Percentiles rank a stretch among this genome's conserved stretches.
Conservation (phyloP, 129 eudicot species). For the Helianthus tuberosus region DNA sequence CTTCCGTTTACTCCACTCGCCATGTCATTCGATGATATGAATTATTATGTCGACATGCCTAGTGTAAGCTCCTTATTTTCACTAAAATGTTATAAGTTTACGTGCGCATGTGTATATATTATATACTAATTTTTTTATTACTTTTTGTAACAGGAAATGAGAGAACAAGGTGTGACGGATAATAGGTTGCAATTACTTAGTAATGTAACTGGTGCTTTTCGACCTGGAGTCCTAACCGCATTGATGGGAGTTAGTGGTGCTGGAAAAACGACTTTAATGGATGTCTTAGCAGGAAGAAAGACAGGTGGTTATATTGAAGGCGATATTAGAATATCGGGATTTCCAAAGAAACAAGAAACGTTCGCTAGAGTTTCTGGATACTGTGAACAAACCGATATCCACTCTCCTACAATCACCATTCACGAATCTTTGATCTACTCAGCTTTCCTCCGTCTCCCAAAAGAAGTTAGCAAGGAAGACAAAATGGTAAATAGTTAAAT, state of each 20-base stretch:
- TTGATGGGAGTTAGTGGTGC: constrained; percentile 72
- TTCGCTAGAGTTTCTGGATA: constrained; percentile 57
- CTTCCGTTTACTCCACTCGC: constrained; percentile 61
- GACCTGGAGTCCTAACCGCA: constrained; percentile 65
- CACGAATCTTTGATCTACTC: constrained; percentile 54
- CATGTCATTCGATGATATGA: constrained; percentile 54
- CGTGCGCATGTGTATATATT: too few relatives aligned
- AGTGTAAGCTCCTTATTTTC: constrained; percentile 36
- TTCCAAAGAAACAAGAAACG: constrained; percentile 48
- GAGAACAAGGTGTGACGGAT: constrained; percentile 38
- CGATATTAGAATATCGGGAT: constrained; percentile 51
- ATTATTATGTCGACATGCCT: constrained; percentile 62
- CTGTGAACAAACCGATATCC: constrained; percentile 61
- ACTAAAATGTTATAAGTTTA: neutral
- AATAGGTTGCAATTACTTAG: constrained; percentile 43
- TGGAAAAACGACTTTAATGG: constrained; percentile 64
- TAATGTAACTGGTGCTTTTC: constrained; percentile 54
- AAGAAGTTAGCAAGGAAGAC: constrained; percentile 34
- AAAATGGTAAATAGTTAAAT: constrained; percentile 40
- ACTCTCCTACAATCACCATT: constrained; percentile 51
- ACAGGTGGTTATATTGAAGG: constrained; percentile 55
- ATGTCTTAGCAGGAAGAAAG: constrained; percentile 64
- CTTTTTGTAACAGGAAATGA: constrained; percentile 43
- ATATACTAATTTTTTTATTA: neutral
- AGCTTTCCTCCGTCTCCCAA: constrained; percentile 55